Percentiles rank a stretch among this genome's conserved stretches.
These are phyloP conservation scores for Striga hermonthica DNA, from an alignment of 305 asterid genomes.

Conservation along the genomic window DNA sequence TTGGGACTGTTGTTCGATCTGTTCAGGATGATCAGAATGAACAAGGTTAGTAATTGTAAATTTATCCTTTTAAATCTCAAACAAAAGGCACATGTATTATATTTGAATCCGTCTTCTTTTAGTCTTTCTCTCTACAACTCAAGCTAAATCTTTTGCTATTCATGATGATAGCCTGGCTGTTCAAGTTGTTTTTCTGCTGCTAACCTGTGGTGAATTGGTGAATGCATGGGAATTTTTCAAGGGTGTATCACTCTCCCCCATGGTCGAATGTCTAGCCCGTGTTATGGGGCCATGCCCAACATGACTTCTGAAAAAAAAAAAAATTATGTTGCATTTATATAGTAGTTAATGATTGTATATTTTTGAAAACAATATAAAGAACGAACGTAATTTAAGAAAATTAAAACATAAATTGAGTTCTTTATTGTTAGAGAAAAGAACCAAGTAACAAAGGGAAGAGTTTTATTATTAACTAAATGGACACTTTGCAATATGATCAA, in stretches of 20 bases:
- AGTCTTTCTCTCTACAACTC: slow-evolving; percentile 3
- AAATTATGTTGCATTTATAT: too few relatives aligned
- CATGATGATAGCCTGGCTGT: slow-evolving; percentile 22
- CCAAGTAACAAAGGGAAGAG: too few relatives aligned
- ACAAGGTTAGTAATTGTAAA: slow-evolving; percentile 59
- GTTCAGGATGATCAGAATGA: slow-evolving; percentile 96
- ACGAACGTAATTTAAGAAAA: too few relatives aligned
- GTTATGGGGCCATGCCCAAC: too few relatives aligned
- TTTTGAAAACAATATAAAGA: too few relatives aligned
- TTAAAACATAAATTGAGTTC: too few relatives aligned
- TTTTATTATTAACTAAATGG: too few relatives aligned
- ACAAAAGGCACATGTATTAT: background rate
- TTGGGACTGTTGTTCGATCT: slow-evolving; percentile 96
- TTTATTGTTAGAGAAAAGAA: too few relatives aligned
- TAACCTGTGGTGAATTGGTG: slow-evolving; percentile 3
- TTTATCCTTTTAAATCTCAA: background rate
- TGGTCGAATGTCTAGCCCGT: background rate
- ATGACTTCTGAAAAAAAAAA: too few relatives aligned
- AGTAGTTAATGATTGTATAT: too few relatives aligned
- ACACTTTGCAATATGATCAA: too few relatives aligned
- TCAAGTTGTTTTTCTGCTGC: background rate
- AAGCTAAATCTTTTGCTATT: background rate
- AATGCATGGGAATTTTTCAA: background rate
- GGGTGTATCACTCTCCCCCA: slow-evolving; percentile 10
- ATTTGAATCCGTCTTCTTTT: background rate